Evolutionary conservation across 1,284 basidiomycete genomes (phyloP).

Genomic region (Chondrostereum purpureum): DNA sequence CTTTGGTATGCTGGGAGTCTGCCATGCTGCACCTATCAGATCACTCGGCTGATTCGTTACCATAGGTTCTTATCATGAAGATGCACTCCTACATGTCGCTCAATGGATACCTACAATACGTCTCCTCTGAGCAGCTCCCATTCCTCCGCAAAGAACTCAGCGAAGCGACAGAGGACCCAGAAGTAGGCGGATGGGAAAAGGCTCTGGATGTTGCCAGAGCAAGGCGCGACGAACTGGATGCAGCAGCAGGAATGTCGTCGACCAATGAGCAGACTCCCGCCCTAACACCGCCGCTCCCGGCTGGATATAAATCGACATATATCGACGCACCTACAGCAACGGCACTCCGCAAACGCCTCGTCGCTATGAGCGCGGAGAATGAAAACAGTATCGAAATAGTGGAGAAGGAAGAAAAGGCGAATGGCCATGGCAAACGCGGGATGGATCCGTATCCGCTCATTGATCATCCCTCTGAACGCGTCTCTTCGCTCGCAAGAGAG

Average conservation of each 20-base stretch:
- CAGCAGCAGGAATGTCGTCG: slow-evolving; percentile 13
- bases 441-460: slow-evolving; percentile 52
- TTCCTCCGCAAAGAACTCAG: slow-evolving; percentile 39
- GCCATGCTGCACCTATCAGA: not conserved
- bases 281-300: slow-evolving; percentile 29
- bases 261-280: slow-evolving; percentile 19
- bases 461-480: slow-evolving; percentile 64
- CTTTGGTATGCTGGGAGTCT: slow-evolving; percentile 43
- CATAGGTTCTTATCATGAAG: slow-evolving; percentile 87
- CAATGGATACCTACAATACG: slow-evolving; percentile 78
- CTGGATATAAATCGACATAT: slow-evolving; percentile 39
- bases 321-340: slow-evolving; percentile 48
- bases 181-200: slow-evolving; percentile 59
- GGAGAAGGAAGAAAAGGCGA: slow-evolving; percentile 13
- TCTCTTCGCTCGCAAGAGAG: slow-evolving; percentile 70
- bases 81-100: slow-evolving; percentile 91
- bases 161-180: slow-evolving; percentile 31
- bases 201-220: slow-evolving; percentile 45
- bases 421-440: too few relatives aligned
- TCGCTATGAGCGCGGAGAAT: slow-evolving; percentile 24
- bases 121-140: slow-evolving; percentile 38
- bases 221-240: slow-evolving; percentile 30
- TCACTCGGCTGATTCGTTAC: not conserved
- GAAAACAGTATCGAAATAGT: slow-evolving; percentile 4
- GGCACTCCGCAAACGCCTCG: slow-evolving; percentile 49